Percentiles rank a stretch among this genome's conserved stretches.
These are phyloP conservation scores for Fusarium protoensiforme DNA, from an alignment of 2,329 filamentous ascomycete species.

Conservation along the genomic window DNA sequence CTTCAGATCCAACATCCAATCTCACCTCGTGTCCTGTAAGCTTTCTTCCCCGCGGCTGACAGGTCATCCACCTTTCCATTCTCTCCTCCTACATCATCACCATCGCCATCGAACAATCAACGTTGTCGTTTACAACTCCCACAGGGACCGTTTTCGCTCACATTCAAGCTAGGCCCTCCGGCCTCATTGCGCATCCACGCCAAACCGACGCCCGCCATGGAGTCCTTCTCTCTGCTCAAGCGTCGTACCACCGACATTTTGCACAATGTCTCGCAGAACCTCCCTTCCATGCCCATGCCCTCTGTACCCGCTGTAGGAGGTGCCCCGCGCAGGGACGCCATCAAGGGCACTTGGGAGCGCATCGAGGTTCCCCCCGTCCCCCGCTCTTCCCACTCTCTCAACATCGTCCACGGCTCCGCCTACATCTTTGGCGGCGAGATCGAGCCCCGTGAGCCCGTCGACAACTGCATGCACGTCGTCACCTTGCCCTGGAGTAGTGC, in stretches of 20 bases:
- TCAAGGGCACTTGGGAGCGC: slow-evolving; percentile 71
- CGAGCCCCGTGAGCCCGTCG: slow-evolving; percentile 72
- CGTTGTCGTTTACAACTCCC: neutral
- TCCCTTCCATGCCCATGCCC: slow-evolving; percentile 52
- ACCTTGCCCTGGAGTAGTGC: slow-evolving; percentile 68
- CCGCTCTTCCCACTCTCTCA: slow-evolving; percentile 79
- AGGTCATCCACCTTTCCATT: neutral
- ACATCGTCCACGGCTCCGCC: slow-evolving; percentile 65
- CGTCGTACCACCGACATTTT: slow-evolving; percentile 66
- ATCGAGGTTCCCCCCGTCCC: slow-evolving; percentile 67
- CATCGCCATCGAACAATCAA: neutral
- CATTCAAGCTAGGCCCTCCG: slow-evolving; percentile 15
- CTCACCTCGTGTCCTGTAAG: slow-evolving; percentile 24
- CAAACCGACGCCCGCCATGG: slow-evolving; percentile 45
- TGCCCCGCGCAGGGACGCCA: slow-evolving; percentile 43
- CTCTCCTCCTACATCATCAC: slow-evolving; percentile 23
- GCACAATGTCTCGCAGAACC: slow-evolving; percentile 60
- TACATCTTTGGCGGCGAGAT: slow-evolving; percentile 85
- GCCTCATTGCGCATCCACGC: slow-evolving; percentile 8
- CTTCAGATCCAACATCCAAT: slow-evolving; percentile 26
- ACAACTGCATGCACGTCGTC: slow-evolving; percentile 78
- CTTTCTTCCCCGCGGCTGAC: slow-evolving; percentile 34
- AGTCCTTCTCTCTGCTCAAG: slow-evolving; percentile 64
- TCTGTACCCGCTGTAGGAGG: slow-evolving; percentile 43
- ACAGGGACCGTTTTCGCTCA: neutral